These are phyloP conservation scores for Aciculoconidium aculeatum DNA, from an alignment of 805 yeast species.

Conservation along the genomic window DNA sequence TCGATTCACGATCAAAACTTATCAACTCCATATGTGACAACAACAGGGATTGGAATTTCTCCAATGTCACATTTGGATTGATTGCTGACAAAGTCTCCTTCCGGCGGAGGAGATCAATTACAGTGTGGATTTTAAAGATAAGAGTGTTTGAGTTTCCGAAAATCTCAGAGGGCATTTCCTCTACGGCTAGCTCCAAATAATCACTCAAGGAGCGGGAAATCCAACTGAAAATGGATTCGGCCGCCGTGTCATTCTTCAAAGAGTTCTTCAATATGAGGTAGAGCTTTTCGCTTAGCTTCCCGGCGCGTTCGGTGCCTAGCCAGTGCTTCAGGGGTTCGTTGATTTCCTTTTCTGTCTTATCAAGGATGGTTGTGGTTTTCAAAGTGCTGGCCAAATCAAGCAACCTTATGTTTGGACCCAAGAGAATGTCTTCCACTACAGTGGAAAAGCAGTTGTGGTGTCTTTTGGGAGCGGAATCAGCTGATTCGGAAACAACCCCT, in stretches of 20 bases:
- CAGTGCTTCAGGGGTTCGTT: constrained; percentile 1
- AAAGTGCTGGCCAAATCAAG: constrained; percentile 9
- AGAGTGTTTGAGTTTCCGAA: constrained; percentile 3
- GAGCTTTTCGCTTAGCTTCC: constrained; percentile 13
- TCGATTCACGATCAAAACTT: not conserved
- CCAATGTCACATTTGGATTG: not conserved
- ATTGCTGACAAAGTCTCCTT: not conserved
- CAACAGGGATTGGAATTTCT: constrained; percentile 2
- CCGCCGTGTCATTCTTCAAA: not conserved
- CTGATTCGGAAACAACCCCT: not conserved
- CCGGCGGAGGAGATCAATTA: constrained; percentile 3
- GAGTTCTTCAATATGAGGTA: constrained; percentile 12
- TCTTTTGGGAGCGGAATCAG: constrained; percentile 8
- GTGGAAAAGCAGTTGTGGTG: constrained; percentile 1
- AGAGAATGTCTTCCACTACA: constrained; percentile 12
- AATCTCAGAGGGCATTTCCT: constrained; percentile 2
- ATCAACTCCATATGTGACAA: constrained; percentile 3
- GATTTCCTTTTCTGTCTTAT: constrained; percentile 10
- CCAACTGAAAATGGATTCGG: too few species aligned
- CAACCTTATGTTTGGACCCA: constrained; percentile 15
- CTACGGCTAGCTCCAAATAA: too few species aligned
- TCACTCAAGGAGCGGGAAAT: constrained; percentile 1
- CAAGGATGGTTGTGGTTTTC: constrained; percentile 13
- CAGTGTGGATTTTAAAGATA: constrained; percentile 4
- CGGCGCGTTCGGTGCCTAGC: constrained; percentile 10